Percentiles rank a stretch among this genome's conserved stretches.
phyloP scores from a whole-genome alignment of 1,139 yeast genomes.

The Saccharomycopsis hybrid region DNA sequence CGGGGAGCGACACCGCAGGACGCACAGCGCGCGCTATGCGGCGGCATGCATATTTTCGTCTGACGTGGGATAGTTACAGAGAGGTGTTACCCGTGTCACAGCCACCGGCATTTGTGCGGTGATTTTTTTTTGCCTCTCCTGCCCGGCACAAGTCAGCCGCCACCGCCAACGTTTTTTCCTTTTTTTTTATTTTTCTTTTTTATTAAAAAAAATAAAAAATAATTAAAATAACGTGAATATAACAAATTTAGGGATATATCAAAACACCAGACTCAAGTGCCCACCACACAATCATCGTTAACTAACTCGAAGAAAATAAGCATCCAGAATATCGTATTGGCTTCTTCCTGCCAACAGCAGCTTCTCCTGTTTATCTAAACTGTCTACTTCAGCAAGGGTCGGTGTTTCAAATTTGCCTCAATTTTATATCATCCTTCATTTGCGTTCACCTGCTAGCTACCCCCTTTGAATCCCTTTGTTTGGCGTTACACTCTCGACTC shows the following conservation, averaged over 20 bases:
- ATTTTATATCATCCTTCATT: too few species aligned
- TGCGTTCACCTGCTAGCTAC: not conserved
- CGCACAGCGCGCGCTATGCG: too few species aligned
- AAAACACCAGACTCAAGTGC: not conserved
- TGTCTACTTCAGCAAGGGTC: too few species aligned
- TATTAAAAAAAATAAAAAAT: not conserved
- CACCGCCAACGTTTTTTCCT: not conserved
- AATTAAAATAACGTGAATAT: conserved; percentile 1
- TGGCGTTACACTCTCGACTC: not conserved
- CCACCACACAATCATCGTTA: too few species aligned
- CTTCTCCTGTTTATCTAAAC: not conserved
- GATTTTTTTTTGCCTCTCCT: not conserved
- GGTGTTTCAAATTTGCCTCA: too few species aligned
- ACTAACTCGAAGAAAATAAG: not conserved
- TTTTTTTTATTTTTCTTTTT: not conserved
- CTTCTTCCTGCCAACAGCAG: not conserved
- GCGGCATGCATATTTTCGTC: too few species aligned
- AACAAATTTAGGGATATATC: conserved; percentile 1
- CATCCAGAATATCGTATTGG: not conserved
- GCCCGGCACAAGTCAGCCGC: too few species aligned
- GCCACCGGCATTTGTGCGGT: not conserved
- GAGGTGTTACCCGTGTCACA: too few species aligned
- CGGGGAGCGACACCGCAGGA: too few species aligned
- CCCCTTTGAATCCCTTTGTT: not conserved
- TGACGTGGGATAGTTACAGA: too few species aligned